Conservation (phyloP, 2,329 filamentous ascomycete genomes). For the Trichoderma aggressivum region DNA sequence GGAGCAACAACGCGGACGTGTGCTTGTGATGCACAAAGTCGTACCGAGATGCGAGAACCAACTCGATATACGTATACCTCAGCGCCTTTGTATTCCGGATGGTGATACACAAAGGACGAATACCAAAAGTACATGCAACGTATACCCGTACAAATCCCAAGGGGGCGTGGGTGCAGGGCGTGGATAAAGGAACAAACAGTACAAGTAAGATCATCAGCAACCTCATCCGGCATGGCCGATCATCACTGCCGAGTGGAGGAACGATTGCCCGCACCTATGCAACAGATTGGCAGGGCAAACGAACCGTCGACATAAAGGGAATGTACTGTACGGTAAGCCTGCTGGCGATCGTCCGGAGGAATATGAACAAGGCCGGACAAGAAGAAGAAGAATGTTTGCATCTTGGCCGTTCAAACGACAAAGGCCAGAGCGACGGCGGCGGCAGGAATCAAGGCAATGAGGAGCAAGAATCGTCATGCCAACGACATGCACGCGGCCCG, state of each 20-base stretch:
- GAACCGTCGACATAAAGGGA: not conserved
- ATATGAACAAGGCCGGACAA: not conserved
- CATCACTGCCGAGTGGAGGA: constrained; percentile 13
- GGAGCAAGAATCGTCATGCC: not conserved
- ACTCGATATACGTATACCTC: not conserved
- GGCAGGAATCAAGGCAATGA: not conserved
- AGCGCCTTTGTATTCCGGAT: not conserved
- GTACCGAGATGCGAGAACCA: not conserved
- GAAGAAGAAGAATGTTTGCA: not conserved
- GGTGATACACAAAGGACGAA: not conserved
- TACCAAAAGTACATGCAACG: not conserved
- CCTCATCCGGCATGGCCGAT: constrained; percentile 15
- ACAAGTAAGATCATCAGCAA: constrained; percentile 3
- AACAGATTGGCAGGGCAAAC: constrained; percentile 7
- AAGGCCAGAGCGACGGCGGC: not conserved
- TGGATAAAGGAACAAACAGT: not conserved
- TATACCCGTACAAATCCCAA: not conserved
- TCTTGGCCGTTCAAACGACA: not conserved
- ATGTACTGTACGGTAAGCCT: not conserved
- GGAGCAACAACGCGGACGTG: not conserved
- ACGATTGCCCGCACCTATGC: not conserved
- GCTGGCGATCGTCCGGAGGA: not conserved
- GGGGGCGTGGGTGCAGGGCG: constrained; percentile 2
- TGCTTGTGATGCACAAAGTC: not conserved
- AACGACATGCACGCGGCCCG: not conserved